Base-by-base conservation (phyloP, 495 filamentous ascomycete species). In the Penicillium malachiteum region DNA sequence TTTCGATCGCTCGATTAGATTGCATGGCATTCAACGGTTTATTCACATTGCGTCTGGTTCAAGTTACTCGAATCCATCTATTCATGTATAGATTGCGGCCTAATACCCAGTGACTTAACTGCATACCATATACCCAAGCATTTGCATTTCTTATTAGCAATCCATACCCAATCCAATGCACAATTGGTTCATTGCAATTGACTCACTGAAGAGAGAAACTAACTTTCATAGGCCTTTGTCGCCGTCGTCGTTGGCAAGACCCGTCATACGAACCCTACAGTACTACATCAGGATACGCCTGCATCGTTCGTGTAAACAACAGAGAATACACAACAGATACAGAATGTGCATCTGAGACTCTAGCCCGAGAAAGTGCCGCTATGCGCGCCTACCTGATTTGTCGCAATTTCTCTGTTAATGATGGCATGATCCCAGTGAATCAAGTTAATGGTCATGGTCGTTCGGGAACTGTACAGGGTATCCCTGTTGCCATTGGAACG, bases 321-420 rank as follows among this genome's bases (percentile, higher is more conserved):
- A 87, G 94, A 68, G 90, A 96, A 74, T 98, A 97, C 81, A 87
- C 91, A 68, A 95, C 92, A 38, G 91, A 96, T 69, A 79, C 84
- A n/a, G 81, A 85, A 61, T 92, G 90, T 76, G 85, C 86, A 66
- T 87, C 84, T 55, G 87, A 93, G 59, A 78, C 80, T 49, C 80
- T 96, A 61, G 94, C 94, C 48, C 88, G 90, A 65, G 92, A 98
- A 75, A 92, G 91, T 66, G 94, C 94, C 50, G 94, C 94, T 56
- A 96, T 94, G 87, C 87, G 90, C 57, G 94, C 94, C 55, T 98
- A 96, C 74, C 89, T 96, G 78, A 93, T 97, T 56, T 98, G 94
- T 79, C 88, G 93, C 69, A 96, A 96, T 77, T 97, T 98, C 78
- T 97, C 93, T 56, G 87, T 96, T 70, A 97, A 96, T 71, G 94